Evolutionary conservation across 768 basidiomycete species (phyloP).

Genomic region (Suillus brevipes): DNA sequence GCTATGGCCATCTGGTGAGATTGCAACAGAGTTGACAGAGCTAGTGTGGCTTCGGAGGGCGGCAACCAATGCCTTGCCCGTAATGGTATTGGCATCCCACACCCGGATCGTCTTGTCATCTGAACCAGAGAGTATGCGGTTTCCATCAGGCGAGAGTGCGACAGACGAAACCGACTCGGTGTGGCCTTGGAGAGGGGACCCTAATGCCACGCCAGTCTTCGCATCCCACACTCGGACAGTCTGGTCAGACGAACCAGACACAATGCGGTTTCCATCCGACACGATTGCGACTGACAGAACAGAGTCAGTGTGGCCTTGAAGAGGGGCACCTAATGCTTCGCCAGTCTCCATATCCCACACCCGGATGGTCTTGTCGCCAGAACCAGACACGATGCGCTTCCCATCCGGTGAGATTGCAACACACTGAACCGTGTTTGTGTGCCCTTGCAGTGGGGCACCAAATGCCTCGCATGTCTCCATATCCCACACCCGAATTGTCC

Average conservation of each 20-base stretch:
- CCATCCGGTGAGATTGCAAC: slow-evolving; percentile 17
- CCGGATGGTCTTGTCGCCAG: background rate
- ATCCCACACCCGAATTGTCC: slow-evolving; percentile 4
- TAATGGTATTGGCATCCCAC: background rate
- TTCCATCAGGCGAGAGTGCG: background rate
- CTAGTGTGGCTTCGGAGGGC: background rate
- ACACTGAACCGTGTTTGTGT: too few species aligned
- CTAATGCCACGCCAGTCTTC: background rate
- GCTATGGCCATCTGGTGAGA: slow-evolving; percentile 5
- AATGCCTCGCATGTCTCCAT: background rate
- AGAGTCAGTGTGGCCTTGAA: background rate
- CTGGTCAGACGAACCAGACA: slow-evolving; percentile 8
- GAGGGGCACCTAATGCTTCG: background rate
- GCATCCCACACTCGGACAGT: slow-evolving; percentile 6
- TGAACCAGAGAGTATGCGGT: background rate
- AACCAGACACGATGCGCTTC: slow-evolving; percentile 1
- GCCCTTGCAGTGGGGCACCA: background rate
- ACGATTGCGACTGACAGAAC: background rate
- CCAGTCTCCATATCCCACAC: slow-evolving; percentile 15
- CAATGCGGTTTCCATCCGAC: background rate
- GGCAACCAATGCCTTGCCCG: background rate
- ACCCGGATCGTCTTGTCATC: background rate
- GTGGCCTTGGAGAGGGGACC: slow-evolving; percentile 5
- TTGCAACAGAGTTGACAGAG: background rate
- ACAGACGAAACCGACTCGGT: background rate